Percentiles rank a stretch among this genome's conserved stretches.
These are phyloP conservation scores for Schizophyllum amplum DNA, from an alignment of 1,284 basidiomycete species.

Conservation along the genomic window DNA sequence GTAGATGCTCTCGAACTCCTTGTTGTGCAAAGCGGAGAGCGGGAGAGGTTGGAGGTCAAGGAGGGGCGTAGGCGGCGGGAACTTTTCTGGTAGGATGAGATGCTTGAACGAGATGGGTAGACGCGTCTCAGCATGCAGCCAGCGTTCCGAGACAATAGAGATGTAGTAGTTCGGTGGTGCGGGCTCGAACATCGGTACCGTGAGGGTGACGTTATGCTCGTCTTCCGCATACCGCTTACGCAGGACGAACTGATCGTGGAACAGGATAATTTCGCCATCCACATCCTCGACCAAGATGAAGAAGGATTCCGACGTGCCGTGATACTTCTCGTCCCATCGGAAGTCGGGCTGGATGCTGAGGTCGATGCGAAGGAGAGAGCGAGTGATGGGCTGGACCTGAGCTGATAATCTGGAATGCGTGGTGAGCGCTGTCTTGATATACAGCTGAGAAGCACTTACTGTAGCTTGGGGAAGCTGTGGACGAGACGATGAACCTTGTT, in stretches of 20 bases:
- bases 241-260: slow-evolving; percentile 90
- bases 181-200: slow-evolving; percentile 94
- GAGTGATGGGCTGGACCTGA: slow-evolving; percentile 90
- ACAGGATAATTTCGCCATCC: slow-evolving; percentile 92
- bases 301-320: slow-evolving; percentile 85
- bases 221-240: slow-evolving; percentile 88
- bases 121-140: slow-evolving; percentile 92
- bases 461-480: slow-evolving; percentile 93
- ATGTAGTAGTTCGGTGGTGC: slow-evolving; percentile 98
- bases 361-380: slow-evolving; percentile 83
- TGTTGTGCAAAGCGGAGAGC: slow-evolving; percentile 85
- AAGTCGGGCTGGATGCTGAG: slow-evolving; percentile 93
- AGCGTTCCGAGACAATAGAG: slow-evolving; percentile 89
- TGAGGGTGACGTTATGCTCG: slow-evolving; percentile 91
- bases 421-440: slow-evolving; percentile 7
- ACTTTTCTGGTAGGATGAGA: slow-evolving; percentile 94
- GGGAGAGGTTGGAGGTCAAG: slow-evolving; percentile 92
- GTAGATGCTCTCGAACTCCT: slow-evolving; percentile 85
- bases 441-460: slow-evolving; percentile 40
- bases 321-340: slow-evolving; percentile 94
- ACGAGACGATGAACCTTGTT: slow-evolving; percentile 91
- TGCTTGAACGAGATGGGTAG: slow-evolving; percentile 98
- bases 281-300: slow-evolving; percentile 95
- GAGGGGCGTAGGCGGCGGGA: slow-evolving; percentile 87
- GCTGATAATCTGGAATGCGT: slow-evolving; percentile 61